A percentile compares a stretch with the other conserved stretches of the same genome.
Evolutionary conservation across 208 protist genomes (phyloP).

Genomic region (Phytomonas francai): DNA sequence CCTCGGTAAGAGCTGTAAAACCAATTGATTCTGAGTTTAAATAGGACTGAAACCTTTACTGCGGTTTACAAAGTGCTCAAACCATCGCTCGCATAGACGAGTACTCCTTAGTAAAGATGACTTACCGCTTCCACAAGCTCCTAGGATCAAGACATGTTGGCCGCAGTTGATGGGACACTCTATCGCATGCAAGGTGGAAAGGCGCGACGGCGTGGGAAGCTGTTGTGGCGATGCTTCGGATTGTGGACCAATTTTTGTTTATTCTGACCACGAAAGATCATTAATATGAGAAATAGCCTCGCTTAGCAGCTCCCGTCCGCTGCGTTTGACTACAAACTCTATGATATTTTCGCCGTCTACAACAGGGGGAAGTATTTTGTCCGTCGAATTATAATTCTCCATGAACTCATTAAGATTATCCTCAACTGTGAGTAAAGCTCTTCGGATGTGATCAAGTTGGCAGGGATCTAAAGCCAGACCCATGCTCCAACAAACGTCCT

Average conservation of each 20-base stretch:
- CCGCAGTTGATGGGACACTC: conserved; percentile 73
- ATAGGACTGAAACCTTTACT: conserved; percentile 34
- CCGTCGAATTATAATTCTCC: not conserved
- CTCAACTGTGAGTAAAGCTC: conserved; percentile 1
- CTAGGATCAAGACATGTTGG: conserved; percentile 64
- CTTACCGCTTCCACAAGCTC: conserved; percentile 41
- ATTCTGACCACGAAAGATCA: conserved; percentile 37
- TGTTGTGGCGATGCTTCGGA: conserved; percentile 42
- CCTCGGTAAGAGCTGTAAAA: conserved; percentile 28
- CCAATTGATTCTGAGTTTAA: conserved; percentile 52
- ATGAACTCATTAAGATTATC: not conserved
- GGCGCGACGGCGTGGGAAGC: conserved; percentile 48
- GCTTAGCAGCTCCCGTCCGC: conserved; percentile 60
- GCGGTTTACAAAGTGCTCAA: conserved; percentile 36
- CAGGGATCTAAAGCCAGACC: conserved; percentile 13
- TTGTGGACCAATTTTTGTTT: conserved; percentile 25
- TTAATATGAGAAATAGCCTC: conserved; percentile 25
- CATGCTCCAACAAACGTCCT: conserved; percentile 51
- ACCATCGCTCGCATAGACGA: conserved; percentile 45
- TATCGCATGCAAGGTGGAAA: conserved; percentile 33
- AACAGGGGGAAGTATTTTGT: conserved; percentile 2
- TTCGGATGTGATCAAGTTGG: conserved; percentile 4
- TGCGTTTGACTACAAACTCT: conserved; percentile 7
- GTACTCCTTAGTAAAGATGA: conserved; percentile 61
- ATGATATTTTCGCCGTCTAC: not conserved